Percentiles rank a stretch among this genome's conserved stretches.
phyloP scores from a whole-genome alignment of 306 rosid genomes.

The Benincasa hispida region DNA sequence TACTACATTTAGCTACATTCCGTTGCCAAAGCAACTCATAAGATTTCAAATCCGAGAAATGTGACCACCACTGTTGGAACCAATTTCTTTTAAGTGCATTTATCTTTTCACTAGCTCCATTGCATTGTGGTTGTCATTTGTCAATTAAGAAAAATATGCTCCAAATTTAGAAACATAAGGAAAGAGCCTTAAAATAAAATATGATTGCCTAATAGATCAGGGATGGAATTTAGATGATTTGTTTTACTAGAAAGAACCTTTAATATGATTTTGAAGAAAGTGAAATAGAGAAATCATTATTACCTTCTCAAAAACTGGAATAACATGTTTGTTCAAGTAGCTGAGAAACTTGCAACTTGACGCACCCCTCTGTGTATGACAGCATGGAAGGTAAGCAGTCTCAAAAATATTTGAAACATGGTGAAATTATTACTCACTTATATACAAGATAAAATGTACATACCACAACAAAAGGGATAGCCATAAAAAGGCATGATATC shows the following conservation, averaged over 20 bases:
- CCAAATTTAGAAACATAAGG: background rate
- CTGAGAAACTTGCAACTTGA: constrained; percentile 81
- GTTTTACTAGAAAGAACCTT: background rate
- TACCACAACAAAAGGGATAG: constrained; percentile 94
- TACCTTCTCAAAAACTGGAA: constrained; percentile 94
- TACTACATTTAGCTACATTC: background rate
- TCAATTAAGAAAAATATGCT: background rate
- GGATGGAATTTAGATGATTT: background rate
- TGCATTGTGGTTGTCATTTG: background rate
- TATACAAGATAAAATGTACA: background rate
- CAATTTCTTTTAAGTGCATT: background rate
- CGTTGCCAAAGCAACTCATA: background rate
- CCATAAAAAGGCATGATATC: constrained; percentile 88
- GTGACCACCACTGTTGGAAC: background rate
- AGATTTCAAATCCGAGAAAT: background rate
- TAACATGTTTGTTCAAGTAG: constrained; percentile 63
- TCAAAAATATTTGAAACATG: constrained; percentile 4
- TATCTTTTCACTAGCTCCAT: background rate
- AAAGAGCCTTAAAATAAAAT: background rate
- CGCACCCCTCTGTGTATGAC: constrained; percentile 65
- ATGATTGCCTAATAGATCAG: background rate
- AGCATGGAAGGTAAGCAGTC: background rate
- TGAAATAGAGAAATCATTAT: background rate
- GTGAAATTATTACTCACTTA: background rate
- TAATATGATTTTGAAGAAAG: background rate